Evolutionary conservation across 75 land plant genomes (phyloP).

Genomic region (Pinus tabuliformis): DNA sequence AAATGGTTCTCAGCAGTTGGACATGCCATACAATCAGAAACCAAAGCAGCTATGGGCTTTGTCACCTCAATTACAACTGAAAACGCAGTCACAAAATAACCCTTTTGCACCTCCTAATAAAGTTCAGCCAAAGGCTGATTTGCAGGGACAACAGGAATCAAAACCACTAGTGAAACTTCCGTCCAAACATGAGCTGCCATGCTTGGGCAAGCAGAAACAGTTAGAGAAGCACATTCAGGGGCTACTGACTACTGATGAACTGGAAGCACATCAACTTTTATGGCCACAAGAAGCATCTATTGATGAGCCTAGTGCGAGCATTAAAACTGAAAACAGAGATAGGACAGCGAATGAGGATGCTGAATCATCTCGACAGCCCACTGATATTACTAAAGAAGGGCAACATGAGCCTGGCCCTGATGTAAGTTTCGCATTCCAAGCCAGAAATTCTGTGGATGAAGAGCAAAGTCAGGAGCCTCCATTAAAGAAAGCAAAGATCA

Average conservation of each 20-base stretch:
- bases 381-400: slow-evolving; percentile 11
- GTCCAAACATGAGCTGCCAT: slow-evolving; percentile 4
- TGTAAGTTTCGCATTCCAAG: slow-evolving; percentile 15
- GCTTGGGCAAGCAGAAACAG: slow-evolving; percentile 21
- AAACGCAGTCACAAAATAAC: slow-evolving; percentile 24
- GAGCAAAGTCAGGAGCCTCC: slow-evolving; percentile 34
- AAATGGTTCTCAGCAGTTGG: slow-evolving; percentile 17
- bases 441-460: slow-evolving; percentile 13
- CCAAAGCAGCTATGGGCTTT: slow-evolving; percentile 31
- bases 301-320: slow-evolving; percentile 9
- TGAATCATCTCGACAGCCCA: slow-evolving; percentile 7
- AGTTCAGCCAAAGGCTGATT: slow-evolving; percentile 16
- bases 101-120: slow-evolving; percentile 13
- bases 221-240: slow-evolving; percentile 17
- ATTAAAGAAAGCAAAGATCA: slow-evolving; percentile 61
- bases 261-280: slow-evolving; percentile 34
- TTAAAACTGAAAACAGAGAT: slow-evolving; percentile 10
- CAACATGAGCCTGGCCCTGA: slow-evolving; percentile 18
- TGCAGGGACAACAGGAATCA: slow-evolving; percentile 35
- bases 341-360: slow-evolving; percentile 6
- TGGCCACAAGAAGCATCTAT: slow-evolving; percentile 18
- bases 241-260: slow-evolving; percentile 12
- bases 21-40: slow-evolving; percentile 15
- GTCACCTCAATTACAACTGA: slow-evolving; percentile 18
- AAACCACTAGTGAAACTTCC: slow-evolving; percentile 16